A percentile compares a stretch with the other conserved stretches of the same genome.
phyloP scores from a whole-genome alignment of 306 rosid species.

The Abrus pulchellus region DNA sequence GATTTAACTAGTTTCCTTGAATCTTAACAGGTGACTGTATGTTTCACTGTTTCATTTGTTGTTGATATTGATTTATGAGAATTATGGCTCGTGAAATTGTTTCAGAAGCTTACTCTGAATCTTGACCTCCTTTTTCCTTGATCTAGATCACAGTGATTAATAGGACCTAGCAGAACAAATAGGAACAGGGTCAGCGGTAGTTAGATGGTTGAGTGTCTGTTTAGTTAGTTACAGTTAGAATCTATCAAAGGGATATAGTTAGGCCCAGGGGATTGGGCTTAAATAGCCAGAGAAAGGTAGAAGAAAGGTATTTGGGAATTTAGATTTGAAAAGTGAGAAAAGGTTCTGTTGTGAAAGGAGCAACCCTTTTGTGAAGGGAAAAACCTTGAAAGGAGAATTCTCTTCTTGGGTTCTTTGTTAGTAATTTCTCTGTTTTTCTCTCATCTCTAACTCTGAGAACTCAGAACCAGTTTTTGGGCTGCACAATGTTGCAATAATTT shows the following conservation, averaged over 20 bases:
- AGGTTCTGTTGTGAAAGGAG: not conserved
- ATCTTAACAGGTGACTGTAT: conserved; percentile 23
- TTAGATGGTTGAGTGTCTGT: not conserved
- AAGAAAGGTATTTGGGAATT: not conserved
- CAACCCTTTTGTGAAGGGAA: not conserved
- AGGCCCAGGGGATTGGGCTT: not conserved
- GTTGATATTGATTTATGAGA: conserved; percentile 16
- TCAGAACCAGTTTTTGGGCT: not conserved
- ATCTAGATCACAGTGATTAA: not conserved
- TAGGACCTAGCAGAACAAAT: not conserved
- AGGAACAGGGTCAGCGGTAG: not conserved
- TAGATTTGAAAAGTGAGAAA: not conserved
- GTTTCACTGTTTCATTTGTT: conserved; percentile 26
- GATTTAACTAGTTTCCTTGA: not conserved
- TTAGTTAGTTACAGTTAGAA: not conserved
- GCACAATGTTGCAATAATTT: not conserved
- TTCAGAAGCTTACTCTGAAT: conserved; percentile 33
- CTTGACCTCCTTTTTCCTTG: conserved; percentile 21
- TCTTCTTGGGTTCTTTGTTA: too few relatives aligned
- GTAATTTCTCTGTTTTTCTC: not conserved
- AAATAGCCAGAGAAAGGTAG: not conserved
- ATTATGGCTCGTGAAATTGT: conserved; percentile 22
- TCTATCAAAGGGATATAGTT: not conserved
- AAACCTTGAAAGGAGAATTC: not conserved
- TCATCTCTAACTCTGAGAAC: not conserved